Percentiles rank a stretch among this genome's conserved stretches.
phyloP scores from a whole-genome alignment of 169 alveolate species.

The Plasmodium vinckei region DNA sequence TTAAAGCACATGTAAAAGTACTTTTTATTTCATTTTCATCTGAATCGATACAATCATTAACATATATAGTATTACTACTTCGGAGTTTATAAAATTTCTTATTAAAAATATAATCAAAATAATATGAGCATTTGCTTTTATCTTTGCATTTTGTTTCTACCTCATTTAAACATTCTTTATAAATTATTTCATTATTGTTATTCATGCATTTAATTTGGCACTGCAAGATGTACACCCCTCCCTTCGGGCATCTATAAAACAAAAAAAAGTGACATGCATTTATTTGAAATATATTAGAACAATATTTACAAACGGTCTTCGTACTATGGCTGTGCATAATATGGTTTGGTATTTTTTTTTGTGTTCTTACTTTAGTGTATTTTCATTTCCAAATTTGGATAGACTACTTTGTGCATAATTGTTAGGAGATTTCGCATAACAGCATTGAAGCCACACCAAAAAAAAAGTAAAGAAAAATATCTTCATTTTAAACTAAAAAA shows the following conservation, averaged over 20 bases:
- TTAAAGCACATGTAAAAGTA: slow-evolving; percentile 30
- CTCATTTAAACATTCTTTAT: slow-evolving; percentile 20
- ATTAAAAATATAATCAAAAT: slow-evolving; percentile 17
- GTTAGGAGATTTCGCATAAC: neutral
- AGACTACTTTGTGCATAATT: slow-evolving; percentile 31
- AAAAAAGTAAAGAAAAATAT: neutral
- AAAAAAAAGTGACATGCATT: neutral
- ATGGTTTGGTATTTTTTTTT: neutral
- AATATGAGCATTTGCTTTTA: slow-evolving; percentile 20
- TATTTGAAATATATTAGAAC: too few relatives aligned
- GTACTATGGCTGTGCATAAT: too few relatives aligned
- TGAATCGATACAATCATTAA: slow-evolving; percentile 37
- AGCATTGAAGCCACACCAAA: slow-evolving; percentile 3
- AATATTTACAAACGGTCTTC: too few relatives aligned
- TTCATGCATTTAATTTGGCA: slow-evolving; percentile 48
- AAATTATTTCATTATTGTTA: slow-evolving; percentile 11
- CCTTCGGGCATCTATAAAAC: slow-evolving; percentile 32
- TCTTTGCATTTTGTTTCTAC: slow-evolving; percentile 35
- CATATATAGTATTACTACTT: slow-evolving; percentile 21
- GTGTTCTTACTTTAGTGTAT: slow-evolving; percentile 34
- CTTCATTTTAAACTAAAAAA: slow-evolving; percentile 45
- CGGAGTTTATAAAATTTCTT: neutral
- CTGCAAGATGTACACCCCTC: slow-evolving; percentile 32
- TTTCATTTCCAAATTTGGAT: slow-evolving; percentile 44
- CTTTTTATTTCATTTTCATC: slow-evolving; percentile 35